Percentiles rank a stretch among this genome's conserved stretches.
Evolutionary conservation across 2,329 filamentous ascomycete genomes (phyloP).

Genomic region (Monosporascus sp.): DNA sequence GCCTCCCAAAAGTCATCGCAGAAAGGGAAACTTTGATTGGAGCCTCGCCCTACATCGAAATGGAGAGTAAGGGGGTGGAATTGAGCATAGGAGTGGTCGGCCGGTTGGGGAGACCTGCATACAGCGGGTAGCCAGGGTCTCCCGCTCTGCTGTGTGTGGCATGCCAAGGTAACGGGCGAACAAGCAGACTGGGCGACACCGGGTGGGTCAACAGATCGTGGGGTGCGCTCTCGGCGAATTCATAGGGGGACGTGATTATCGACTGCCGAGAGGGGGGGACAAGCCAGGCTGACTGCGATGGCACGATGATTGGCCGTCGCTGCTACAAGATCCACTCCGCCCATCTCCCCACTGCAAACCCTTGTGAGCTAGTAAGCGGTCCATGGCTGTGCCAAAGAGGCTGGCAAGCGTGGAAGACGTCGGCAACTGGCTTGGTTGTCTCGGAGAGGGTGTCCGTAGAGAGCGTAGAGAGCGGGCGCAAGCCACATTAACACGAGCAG

Average conservation of each 20-base stretch:
- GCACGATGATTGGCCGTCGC: background rate
- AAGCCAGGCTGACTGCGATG: background rate
- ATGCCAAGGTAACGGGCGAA: constrained; percentile 25
- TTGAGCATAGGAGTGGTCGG: constrained; percentile 2
- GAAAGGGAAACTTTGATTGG: background rate
- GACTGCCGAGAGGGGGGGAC: constrained; percentile 2
- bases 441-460: constrained; percentile 12
- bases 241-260: background rate
- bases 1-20: background rate
- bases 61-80: background rate
- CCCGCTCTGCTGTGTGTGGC: constrained; percentile 24
- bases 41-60: background rate
- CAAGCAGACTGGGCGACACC: constrained; percentile 16
- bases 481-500: constrained; percentile 23
- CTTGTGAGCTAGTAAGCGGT: background rate
- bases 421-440: constrained; percentile 13
- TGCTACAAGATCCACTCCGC: background rate
- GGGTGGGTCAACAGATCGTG: constrained; percentile 22
- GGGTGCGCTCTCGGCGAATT: constrained; percentile 23
- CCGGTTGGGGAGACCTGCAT: constrained; percentile 25
- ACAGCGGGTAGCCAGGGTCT: constrained; percentile 36
- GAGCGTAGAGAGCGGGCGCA: constrained; percentile 10
- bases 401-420: constrained; percentile 8
- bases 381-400: constrained; percentile 17
- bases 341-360: background rate